phyloP scores from a whole-genome alignment of 2,329 filamentous ascomycete genomes.

The Didymellaceae sp. region DNA sequence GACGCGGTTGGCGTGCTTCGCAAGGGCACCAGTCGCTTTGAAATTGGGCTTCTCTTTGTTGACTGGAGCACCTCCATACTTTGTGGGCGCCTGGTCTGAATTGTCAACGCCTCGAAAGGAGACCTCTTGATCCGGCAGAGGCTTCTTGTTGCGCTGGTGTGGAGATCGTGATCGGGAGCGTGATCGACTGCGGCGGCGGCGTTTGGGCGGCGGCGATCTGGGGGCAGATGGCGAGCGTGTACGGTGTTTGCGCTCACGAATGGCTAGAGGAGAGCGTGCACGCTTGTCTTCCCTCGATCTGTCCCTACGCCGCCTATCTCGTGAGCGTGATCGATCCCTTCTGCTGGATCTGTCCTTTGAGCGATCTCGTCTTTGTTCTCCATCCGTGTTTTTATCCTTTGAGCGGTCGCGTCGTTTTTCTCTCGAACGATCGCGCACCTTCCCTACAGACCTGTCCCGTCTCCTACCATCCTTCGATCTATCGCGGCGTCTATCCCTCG shows the following conservation, averaged over 20 bases:
- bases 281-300: constrained; percentile 22
- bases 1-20: constrained; percentile 86
- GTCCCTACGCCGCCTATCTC: constrained; percentile 24
- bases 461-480: constrained; percentile 22
- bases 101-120: constrained; percentile 51
- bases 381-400: constrained; percentile 25
- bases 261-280: constrained; percentile 36
- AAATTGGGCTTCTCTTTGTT: constrained; percentile 91
- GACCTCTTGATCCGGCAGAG: constrained; percentile 56
- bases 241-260: constrained; percentile 33
- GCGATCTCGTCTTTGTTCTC: constrained; percentile 14
- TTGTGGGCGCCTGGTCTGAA: constrained; percentile 35
- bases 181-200: constrained; percentile 38
- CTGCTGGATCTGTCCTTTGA: constrained; percentile 21
- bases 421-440: constrained; percentile 24
- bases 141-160: constrained; percentile 49
- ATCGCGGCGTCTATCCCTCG: constrained; percentile 27
- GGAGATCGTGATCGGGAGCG: constrained; percentile 53
- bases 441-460: constrained; percentile 21
- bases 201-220: constrained; percentile 42
- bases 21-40: constrained; percentile 77
- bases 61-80: constrained; percentile 42
- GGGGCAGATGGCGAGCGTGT: constrained; percentile 36
- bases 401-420: constrained; percentile 21
- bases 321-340: constrained; percentile 20